Percentiles rank a stretch among this genome's conserved stretches.
Evolutionary conservation across 1,139 yeast species (phyloP).

Genomic region (Wickerhamiella infanticola): DNA sequence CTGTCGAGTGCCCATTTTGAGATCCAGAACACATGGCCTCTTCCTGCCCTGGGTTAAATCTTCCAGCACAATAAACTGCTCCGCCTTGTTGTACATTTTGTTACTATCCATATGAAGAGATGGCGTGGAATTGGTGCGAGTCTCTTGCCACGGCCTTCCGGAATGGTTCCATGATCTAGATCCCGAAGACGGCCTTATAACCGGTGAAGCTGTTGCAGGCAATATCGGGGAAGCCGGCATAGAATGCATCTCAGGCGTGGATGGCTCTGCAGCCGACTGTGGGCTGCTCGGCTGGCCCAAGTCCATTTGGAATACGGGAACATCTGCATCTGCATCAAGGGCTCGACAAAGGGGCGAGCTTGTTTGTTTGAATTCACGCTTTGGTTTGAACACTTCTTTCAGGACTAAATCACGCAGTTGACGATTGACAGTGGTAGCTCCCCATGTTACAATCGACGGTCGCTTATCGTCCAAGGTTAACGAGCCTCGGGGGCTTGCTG

Average conservation of each 20-base stretch:
- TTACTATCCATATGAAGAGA: not conserved
- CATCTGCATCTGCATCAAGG: not conserved
- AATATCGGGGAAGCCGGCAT: not conserved
- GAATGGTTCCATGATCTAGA: not conserved
- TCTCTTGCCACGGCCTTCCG: not conserved
- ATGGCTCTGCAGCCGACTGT: not conserved
- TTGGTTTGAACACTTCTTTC: slow-evolving; percentile 43
- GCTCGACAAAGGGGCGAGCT: not conserved
- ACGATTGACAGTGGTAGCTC: slow-evolving; percentile 46
- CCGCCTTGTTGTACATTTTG: slow-evolving; percentile 31
- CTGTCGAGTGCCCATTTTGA: slow-evolving; percentile 97
- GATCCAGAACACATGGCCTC: slow-evolving; percentile 80
- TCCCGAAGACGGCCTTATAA: not conserved
- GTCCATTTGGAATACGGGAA: not conserved
- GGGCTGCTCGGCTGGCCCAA: not conserved
- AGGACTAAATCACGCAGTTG: slow-evolving; percentile 50
- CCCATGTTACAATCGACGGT: slow-evolving; percentile 15
- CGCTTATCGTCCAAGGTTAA: slow-evolving; percentile 13
- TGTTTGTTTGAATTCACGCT: not conserved
- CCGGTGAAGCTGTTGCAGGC: not conserved
- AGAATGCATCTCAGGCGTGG: not conserved
- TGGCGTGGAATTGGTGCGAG: not conserved
- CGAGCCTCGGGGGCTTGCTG: slow-evolving; percentile 9
- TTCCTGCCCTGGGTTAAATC: slow-evolving; percentile 75
- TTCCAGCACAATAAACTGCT: slow-evolving; percentile 75